A percentile compares a stretch with the other conserved stretches of the same genome.
Evolutionary conservation across 805 yeast species (phyloP).

Genomic region (Limtongia smithiae): DNA sequence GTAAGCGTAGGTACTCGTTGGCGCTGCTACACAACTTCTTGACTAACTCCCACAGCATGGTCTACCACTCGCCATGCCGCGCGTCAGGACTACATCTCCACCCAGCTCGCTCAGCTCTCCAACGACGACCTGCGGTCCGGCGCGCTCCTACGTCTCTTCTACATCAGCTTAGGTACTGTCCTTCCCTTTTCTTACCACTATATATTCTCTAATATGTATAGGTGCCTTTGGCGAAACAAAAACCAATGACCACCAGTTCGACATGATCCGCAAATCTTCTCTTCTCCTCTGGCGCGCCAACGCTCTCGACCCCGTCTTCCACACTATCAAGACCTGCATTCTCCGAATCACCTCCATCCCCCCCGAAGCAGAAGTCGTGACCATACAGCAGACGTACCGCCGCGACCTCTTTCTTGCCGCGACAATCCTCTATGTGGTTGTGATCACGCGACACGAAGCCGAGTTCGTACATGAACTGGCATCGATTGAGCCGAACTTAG

Average conservation of each 20-base stretch:
- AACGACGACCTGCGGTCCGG: neutral
- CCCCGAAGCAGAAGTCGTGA: neutral
- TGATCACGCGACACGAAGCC: slow-evolving; percentile 2
- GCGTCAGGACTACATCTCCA: slow-evolving; percentile 1
- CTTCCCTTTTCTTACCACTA: neutral
- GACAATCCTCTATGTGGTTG: slow-evolving; percentile 19
- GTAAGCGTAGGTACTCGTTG: slow-evolving; percentile 5
- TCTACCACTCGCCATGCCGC: neutral
- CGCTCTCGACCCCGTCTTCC: slow-evolving; percentile 8
- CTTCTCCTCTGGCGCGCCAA: slow-evolving; percentile 1
- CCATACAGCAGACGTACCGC: neutral
- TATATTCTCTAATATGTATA: neutral
- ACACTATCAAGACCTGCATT: slow-evolving; percentile 5
- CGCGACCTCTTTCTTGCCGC: slow-evolving; percentile 11
- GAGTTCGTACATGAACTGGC: slow-evolving; percentile 2
- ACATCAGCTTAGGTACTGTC: slow-evolving; percentile 17
- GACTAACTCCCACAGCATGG: slow-evolving; percentile 5
- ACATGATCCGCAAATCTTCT: slow-evolving; percentile 2
- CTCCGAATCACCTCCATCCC: neutral
- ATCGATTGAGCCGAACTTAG: slow-evolving; percentile 5
- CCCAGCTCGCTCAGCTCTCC: neutral
- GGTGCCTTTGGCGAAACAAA: slow-evolving; percentile 13
- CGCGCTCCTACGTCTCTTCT: slow-evolving; percentile 14
- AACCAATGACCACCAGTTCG: slow-evolving; percentile 11
- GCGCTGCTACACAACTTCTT: neutral